A percentile compares a stretch with the other conserved stretches of the same genome.
These are phyloP conservation scores for Penicillium psychrofluorescens DNA, from an alignment of 495 filamentous ascomycete genomes.

Conservation along the genomic window DNA sequence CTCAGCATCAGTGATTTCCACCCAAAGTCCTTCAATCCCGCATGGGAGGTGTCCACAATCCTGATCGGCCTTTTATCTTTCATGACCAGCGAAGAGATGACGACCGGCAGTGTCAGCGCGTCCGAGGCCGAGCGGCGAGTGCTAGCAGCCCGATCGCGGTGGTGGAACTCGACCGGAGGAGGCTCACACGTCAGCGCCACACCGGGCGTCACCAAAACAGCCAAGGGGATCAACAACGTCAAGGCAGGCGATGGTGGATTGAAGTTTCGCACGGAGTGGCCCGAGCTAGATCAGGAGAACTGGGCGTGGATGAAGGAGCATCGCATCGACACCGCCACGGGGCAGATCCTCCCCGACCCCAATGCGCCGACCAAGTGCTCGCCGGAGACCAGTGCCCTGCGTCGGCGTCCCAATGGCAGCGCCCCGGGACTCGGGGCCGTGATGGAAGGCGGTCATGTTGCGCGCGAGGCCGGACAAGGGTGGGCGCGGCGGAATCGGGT, in stretches of 20 bases:
- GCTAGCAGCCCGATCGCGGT: constrained; percentile 70
- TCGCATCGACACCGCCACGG: constrained; percentile 72
- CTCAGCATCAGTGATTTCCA: constrained; percentile 96
- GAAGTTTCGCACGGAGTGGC: constrained; percentile 85
- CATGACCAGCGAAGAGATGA: constrained; percentile 99
- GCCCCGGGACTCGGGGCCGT: constrained; percentile 69
- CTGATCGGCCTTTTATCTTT: constrained; percentile 90
- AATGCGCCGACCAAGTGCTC: constrained; percentile 38
- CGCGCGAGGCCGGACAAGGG: constrained; percentile 67
- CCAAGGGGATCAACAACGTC: constrained; percentile 57
- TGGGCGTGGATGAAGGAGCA: constrained; percentile 87
- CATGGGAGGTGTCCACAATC: constrained; percentile 98
- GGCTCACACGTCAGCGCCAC: constrained; percentile 57
- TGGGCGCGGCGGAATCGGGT: constrained; percentile 77
- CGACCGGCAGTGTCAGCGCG: constrained; percentile 82
- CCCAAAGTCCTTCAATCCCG: constrained; percentile 94
- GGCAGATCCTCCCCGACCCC: constrained; percentile 45
- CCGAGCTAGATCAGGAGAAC: constrained; percentile 84
- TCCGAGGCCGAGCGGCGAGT: constrained; percentile 71
- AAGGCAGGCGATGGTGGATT: constrained; percentile 85
- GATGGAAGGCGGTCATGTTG: constrained; percentile 66
- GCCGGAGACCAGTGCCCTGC: constrained; percentile 60
- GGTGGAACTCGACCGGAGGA: constrained; percentile 97
- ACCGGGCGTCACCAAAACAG: constrained; percentile 35
- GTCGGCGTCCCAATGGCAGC: constrained; percentile 59